Conservation (phyloP, 495 filamentous ascomycete genomes). For the Aspergillus sparsus region DNA sequence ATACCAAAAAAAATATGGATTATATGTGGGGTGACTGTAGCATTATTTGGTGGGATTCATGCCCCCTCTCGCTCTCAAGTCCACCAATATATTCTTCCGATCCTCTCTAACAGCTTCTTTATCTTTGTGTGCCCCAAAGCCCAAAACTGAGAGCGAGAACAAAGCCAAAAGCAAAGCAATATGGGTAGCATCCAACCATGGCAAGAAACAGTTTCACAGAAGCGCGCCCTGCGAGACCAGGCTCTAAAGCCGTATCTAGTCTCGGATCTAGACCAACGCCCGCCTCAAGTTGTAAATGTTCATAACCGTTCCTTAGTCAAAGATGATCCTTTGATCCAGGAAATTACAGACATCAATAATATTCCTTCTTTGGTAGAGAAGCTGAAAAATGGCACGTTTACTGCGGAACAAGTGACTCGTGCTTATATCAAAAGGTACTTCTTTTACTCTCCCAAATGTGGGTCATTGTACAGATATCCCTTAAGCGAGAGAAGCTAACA, state of each 20-base stretch:
- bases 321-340: conserved; percentile 27
- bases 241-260: conserved; percentile 34
- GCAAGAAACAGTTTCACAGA: conserved; percentile 36
- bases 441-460: not conserved
- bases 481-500: not conserved
- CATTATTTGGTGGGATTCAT: not conserved
- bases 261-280: conserved; percentile 29
- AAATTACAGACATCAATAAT: conserved; percentile 45
- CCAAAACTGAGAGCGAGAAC: not conserved
- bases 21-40: too few relatives aligned
- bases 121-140: not conserved
- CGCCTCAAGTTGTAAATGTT: conserved; percentile 27
- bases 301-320: conserved; percentile 28
- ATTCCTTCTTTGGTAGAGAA: conserved; percentile 34
- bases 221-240: conserved; percentile 33
- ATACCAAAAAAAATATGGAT: too few relatives aligned
- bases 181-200: conserved; percentile 32
- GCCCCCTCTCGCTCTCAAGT: not conserved
- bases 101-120: not conserved
- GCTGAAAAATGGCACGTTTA: conserved; percentile 42
- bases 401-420: conserved; percentile 40
- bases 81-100: not conserved
- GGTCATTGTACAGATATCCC: not conserved
- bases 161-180: not conserved
- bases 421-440: conserved; percentile 54